These are phyloP conservation scores for Plicaturopsis crispa DNA, from an alignment of 768 basidiomycete species.

Conservation along the genomic window DNA sequence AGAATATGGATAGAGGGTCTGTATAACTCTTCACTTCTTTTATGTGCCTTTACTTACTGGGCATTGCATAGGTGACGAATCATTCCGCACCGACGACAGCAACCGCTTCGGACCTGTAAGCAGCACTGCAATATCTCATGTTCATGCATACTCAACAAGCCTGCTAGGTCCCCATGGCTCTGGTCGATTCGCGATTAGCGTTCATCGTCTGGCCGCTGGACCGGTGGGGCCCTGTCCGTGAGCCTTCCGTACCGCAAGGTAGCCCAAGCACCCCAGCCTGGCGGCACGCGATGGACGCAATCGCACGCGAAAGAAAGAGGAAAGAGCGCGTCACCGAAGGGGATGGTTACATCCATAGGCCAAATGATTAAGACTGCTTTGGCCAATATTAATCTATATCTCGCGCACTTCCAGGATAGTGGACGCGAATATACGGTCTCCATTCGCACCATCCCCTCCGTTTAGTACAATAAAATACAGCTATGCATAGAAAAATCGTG, in stretches of 20 bases:
- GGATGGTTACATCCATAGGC: no score
- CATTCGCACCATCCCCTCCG: no score
- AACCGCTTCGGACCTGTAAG: constrained; percentile 65
- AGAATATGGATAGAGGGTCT: constrained; percentile 74
- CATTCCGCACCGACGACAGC: constrained; percentile 62
- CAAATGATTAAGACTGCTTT: no score
- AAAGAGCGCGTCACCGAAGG: constrained; percentile 14
- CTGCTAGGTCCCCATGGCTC: constrained; percentile 30
- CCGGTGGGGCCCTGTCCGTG: constrained; percentile 32
- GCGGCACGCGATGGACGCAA: constrained; percentile 20
- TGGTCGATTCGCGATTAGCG: constrained; percentile 44
- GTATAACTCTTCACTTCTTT: constrained; percentile 8
- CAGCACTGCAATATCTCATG: constrained; percentile 9
- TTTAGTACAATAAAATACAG: no score
- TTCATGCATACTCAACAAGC: background rate
- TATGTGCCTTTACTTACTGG: background rate
- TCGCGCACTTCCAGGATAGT: no score
- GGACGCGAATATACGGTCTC: no score
- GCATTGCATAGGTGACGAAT: constrained; percentile 48
- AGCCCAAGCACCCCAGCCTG: constrained; percentile 15
- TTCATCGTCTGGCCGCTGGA: constrained; percentile 44
- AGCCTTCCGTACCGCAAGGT: constrained; percentile 15
- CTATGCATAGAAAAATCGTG: no score
- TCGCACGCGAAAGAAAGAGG: constrained; percentile 20
- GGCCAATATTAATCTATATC: no score